These are phyloP conservation scores for Agrostemma githago DNA, from an alignment of 148 eudicot genomes.

Conservation along the genomic window DNA sequence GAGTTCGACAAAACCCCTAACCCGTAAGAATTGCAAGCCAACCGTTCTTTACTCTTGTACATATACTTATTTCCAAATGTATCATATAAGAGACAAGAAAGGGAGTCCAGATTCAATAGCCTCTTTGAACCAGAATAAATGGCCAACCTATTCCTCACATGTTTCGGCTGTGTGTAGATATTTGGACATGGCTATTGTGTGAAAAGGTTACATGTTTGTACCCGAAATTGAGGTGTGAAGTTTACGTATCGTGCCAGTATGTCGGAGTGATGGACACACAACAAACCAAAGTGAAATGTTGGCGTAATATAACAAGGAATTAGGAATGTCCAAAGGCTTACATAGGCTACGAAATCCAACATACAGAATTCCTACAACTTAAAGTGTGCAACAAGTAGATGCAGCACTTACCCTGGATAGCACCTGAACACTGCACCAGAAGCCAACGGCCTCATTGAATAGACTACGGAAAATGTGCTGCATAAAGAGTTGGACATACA, in stretches of 20 bases:
- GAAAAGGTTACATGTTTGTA: not conserved
- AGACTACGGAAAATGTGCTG: slow-evolving; percentile 80
- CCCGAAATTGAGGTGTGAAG: not conserved
- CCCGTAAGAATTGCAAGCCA: not conserved
- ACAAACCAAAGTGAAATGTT: not conserved
- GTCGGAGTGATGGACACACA: not conserved
- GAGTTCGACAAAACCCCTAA: not conserved
- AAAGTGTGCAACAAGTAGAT: not conserved
- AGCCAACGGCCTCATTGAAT: slow-evolving; percentile 89
- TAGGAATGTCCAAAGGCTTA: not conserved
- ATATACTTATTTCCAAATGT: not conserved
- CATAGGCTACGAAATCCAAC: not conserved
- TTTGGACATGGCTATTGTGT: not conserved
- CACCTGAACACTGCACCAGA: slow-evolving; percentile 94
- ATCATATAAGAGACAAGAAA: not conserved
- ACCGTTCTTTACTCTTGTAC: not conserved
- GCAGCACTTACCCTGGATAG: slow-evolving; percentile 74
- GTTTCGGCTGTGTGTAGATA: too few species aligned
- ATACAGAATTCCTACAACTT: not conserved
- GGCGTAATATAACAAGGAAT: too few species aligned
- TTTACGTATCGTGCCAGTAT: not conserved
- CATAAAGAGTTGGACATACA: slow-evolving; percentile 15
- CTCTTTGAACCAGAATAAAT: not conserved
- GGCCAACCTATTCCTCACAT: not conserved
- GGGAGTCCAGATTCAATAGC: not conserved